Conservation (phyloP, 1,139 yeast genomes). For the Yamadazyma triangularis region DNA sequence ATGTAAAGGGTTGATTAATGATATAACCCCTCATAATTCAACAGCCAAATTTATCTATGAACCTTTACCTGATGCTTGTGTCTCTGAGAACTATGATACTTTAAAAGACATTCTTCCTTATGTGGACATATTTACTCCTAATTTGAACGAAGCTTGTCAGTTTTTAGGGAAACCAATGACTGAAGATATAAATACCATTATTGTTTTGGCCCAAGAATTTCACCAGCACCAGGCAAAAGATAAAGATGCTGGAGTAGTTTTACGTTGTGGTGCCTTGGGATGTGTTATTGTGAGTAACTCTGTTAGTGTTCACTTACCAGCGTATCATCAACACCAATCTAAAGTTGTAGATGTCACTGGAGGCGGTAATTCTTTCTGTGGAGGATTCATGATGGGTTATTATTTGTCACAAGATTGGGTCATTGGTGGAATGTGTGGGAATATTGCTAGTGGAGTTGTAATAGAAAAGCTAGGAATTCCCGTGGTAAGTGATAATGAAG, state of each 20-base stretch:
- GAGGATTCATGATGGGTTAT: conserved; percentile 68
- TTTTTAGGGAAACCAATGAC: conserved; percentile 20
- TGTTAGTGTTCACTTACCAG: conserved; percentile 49
- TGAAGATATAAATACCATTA: conserved; percentile 10
- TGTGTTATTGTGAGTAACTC: conserved; percentile 30
- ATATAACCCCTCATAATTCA: conserved; percentile 21
- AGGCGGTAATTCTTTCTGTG: conserved; percentile 87
- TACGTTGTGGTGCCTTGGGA: conserved; percentile 73
- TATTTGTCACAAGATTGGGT: conserved; percentile 45
- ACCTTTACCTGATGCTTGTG: conserved; percentile 78
- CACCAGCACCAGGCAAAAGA: not conserved
- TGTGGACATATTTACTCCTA: conserved; percentile 72
- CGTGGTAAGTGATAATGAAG: conserved; percentile 14
- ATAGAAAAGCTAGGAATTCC: conserved; percentile 82
- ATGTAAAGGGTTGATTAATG: conserved; percentile 42
- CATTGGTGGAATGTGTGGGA: conserved; percentile 63
- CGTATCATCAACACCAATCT: conserved; percentile 56
- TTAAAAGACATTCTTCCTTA: conserved; percentile 39
- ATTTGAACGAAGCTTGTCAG: conserved; percentile 66
- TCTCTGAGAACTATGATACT: conserved; percentile 38
- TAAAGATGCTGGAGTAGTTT: conserved; percentile 28
- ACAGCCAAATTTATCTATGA: conserved; percentile 65
- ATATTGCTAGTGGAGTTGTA: conserved; percentile 72
- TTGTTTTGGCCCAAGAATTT: not conserved
- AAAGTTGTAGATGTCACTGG: conserved; percentile 86